Conservation (phyloP, 768 basidiomycete species). For the Lactarius deliciosus region DNA sequence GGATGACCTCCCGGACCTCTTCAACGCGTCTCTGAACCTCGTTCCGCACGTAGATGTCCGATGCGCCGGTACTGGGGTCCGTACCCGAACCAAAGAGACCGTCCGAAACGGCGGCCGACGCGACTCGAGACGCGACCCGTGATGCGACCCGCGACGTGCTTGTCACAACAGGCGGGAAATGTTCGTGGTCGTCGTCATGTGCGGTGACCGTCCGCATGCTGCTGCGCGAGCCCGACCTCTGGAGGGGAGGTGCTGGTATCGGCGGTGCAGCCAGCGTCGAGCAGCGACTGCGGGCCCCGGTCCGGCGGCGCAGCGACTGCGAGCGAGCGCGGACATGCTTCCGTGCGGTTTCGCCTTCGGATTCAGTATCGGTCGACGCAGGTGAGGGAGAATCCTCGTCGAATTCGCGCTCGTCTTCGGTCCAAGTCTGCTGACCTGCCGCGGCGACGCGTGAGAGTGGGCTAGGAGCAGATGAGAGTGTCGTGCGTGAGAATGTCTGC, state of each 20-base stretch:
- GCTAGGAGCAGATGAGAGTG: constrained; percentile 48
- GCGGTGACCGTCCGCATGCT: constrained; percentile 74
- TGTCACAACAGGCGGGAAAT: neutral
- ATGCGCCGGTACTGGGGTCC: neutral
- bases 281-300: constrained; percentile 15
- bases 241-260: constrained; percentile 33
- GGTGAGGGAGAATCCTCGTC: constrained; percentile 57
- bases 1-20: constrained; percentile 24
- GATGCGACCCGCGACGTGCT: constrained; percentile 38
- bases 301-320: constrained; percentile 33
- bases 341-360: constrained; percentile 33
- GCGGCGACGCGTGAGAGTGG: constrained; percentile 57
- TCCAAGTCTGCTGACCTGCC: constrained; percentile 52
- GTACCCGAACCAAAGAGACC: constrained; percentile 20
- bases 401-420: constrained; percentile 49
- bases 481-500: constrained; percentile 31
- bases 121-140: neutral
- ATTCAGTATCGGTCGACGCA: constrained; percentile 63
- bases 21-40: constrained; percentile 18
- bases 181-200: constrained; percentile 28
- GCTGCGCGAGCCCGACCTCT: constrained; percentile 56
- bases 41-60: constrained; percentile 8
- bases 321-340: constrained; percentile 32
- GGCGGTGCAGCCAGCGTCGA: constrained; percentile 28
- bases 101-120: constrained; percentile 20